Evolutionary conservation across 2,329 filamentous ascomycete species (phyloP), one percentile per base, ranked within the genome.

Genomic region (Madurella mycetomatis): DNA sequence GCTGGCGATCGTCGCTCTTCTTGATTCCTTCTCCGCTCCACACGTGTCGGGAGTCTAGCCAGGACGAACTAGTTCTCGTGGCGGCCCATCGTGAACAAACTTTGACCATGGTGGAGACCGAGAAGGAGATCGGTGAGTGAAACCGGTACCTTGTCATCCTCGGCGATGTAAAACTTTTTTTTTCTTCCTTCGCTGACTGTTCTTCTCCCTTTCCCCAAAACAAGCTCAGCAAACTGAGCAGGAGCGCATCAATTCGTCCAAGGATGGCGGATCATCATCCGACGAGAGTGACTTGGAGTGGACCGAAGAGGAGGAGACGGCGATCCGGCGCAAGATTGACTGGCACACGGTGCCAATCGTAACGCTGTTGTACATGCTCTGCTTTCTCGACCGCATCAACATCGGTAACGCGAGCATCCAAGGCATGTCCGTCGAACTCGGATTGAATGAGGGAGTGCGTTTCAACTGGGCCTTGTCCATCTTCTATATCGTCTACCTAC

Each of bases 391-490:
- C 55, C 58, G 62, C 9, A 54, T 62, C 60, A 76, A 79, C 58
- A 75, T 79, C 52, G 77, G 80, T 55, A 82, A 82, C 66, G 80
- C 79, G 2, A 72, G 77, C 42, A 81, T 83, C 50, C 76, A 80
- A 55, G 80, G 80, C 16, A 72, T 83, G 71, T 67, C 60, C 1
- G 62, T 66, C 12, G 79, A 82, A 31, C 67, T 83, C 2, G 58
- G 75, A 4, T 72, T 83, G 11, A 59, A 65, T 17, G n/a, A 3
- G 17, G 74, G 76, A n/a, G 68, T 73, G 48, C 73, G 74, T 12
- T 82, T 81, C 72, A 83, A 83, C 64, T 80, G 78, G 72, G 76
- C 78, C 0, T 75, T 81, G 1, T 81, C 79, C 49, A 75, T 81
- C 55, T 82, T 83, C 70, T 83, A 82, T 67, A 76, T 83, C 55